phyloP scores from a whole-genome alignment of 2,329 filamentous ascomycete genomes.

The Pyrenophora seminiperda region DNA sequence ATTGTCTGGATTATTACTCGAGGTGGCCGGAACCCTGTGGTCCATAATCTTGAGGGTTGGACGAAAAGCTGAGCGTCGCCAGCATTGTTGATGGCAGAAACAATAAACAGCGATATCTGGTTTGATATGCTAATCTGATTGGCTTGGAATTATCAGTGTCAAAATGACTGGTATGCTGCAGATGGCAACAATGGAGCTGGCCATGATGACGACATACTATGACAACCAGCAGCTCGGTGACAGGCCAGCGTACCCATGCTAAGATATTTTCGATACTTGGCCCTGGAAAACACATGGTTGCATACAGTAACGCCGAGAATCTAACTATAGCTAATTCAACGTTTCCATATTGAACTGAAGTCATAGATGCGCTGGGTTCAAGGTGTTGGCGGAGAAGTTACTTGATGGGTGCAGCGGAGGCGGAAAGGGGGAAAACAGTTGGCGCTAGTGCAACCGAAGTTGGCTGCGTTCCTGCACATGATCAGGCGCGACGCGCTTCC shows the following conservation, averaged over 20 bases:
- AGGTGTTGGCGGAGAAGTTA: conserved; percentile 7
- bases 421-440: conserved; percentile 14
- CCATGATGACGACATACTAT: no score
- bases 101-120: no score
- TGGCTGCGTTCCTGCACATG: neutral
- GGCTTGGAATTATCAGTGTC: no score
- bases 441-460: conserved; percentile 18
- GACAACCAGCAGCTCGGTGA: no score
- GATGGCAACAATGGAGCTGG: no score
- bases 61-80: conserved; percentile 23
- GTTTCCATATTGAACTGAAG: conserved; percentile 5
- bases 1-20: conserved; percentile 70
- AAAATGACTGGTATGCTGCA: no score
- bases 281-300: no score
- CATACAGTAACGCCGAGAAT: conserved; percentile 7
- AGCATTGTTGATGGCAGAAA: no score
- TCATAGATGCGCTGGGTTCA: neutral
- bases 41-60: conserved; percentile 68
- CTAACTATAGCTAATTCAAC: no score
- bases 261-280: no score
- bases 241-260: no score
- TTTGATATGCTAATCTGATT: no score
- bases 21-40: conserved; percentile 64
- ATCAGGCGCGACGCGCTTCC: neutral
- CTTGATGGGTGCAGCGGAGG: conserved; percentile 4